Percentiles rank a stretch among this genome's conserved stretches.
phyloP scores from a whole-genome alignment of 331 rosid genomes.

The Rosa hybrid region DNA sequence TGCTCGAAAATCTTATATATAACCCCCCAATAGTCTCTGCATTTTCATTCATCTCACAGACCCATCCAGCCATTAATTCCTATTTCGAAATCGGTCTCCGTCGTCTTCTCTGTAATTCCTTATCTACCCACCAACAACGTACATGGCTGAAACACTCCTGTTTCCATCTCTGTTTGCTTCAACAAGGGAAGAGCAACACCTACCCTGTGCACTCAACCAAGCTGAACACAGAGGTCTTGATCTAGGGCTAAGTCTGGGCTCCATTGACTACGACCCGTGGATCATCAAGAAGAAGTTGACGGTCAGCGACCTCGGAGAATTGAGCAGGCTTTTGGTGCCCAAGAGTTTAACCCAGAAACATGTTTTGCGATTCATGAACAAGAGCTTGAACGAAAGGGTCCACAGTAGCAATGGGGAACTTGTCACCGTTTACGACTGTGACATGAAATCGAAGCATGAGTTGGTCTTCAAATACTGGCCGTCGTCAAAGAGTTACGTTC shows the following conservation, averaged over 20 bases:
- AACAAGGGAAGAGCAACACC: not conserved
- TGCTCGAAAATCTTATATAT: not conserved
- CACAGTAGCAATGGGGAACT: not conserved
- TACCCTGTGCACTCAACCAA: not conserved
- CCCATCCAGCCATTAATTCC: not conserved
- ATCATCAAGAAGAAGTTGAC: constrained; percentile 7
- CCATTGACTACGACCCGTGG: constrained; percentile 10
- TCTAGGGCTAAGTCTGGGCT: not conserved
- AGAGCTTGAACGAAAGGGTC: not conserved
- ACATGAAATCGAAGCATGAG: not conserved
- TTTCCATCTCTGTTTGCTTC: not conserved
- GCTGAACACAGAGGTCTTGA: not conserved
- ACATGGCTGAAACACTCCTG: not conserved
- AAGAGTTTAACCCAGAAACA: not conserved
- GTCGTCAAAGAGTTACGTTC: not conserved
- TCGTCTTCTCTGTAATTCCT: not conserved
- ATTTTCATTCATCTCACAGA: not conserved
- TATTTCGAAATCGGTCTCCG: not conserved
- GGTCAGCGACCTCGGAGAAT: not conserved
- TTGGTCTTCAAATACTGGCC: not conserved
- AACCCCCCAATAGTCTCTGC: not conserved
- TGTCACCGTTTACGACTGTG: constrained; percentile 1
- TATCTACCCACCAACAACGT: not conserved
- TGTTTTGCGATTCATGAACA: not conserved
- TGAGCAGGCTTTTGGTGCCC: not conserved